Base-by-base conservation (phyloP, 176 grass and related monocot genomes). In the Themeda triandra region DNA sequence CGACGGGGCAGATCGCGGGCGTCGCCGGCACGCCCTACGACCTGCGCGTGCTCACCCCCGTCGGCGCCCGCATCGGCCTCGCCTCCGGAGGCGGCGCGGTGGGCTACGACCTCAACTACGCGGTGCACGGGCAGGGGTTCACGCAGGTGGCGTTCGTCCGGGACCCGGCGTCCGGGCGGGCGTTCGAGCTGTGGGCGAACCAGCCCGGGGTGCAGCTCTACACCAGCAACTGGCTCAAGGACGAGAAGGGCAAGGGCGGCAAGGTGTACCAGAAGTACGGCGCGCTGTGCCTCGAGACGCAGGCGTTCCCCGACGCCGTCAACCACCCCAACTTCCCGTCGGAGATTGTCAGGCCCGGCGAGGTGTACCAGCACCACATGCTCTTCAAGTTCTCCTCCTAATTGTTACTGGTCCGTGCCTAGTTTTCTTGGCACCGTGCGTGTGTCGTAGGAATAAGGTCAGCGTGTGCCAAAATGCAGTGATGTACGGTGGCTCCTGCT, bases 151-250 rank as follows among this genome's bases (percentile, higher is more conserved):
- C 91, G 6, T 27, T 15, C 31, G 89, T 92, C 32, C 11, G 30
- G 45, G 91, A 98, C 66, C 45, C 45, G n/a, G 66, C 56, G 18
- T 92, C 91, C 0, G 96, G 93, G 13, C 49, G 93, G 35, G 69
- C 51, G 29, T 8, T 98, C 19, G 51, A 90, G 78, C 69, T 98
- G 76, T 95, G 89, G 91, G 79, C 93, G 18, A 80, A 95, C 87
- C 96, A 98, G 80, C 91, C 91, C 40, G 96, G 93, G 0, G 87
- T 95, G 75, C 96, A 98, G 85, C 85, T 98, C 83, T 98, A 98
- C 91, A 93, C 96, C 87, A 6, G 66, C 32, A 84, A 89, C 85
- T 79, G 64, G 63, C 27, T 97, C 36, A 81, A 49, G 6, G 37
- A 84, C 45, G 70, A 81, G 36, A 90, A 77, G 56, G 94, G 94